Evolutionary conservation across 768 basidiomycete species (phyloP), one percentile per base, ranked within the genome.

Genomic region (Lentinula sp.): DNA sequence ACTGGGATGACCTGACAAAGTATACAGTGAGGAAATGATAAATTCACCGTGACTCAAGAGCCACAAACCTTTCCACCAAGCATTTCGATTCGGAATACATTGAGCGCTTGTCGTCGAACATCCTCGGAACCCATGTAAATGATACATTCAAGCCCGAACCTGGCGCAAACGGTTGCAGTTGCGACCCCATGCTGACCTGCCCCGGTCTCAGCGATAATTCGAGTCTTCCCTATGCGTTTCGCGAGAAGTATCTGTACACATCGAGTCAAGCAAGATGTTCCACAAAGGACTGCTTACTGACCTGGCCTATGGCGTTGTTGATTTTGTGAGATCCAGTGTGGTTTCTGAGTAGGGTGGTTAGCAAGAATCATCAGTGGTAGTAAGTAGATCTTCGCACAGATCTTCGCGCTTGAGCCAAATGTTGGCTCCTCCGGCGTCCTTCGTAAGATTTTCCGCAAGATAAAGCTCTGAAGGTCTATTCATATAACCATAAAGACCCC

Each of bases 261-360:
- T 13, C 6, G 35, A 46, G 42, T 59, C 15, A 63, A 23, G 49
- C 9, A 13, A 37, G 20, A 46, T 15, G n/a, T 43, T 10, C 52
- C n/a, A 12, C 18, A n/a, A 50, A 43, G 36, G 23, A 51, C 52
- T n/a, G 43, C 15, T 28, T 33, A 68, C 78, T 63, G 67, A 86
- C 90, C 81, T 96, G 95, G 39, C 97, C 97, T 62, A 99, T 89
- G 23, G 96, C 96, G 72, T 99, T 99, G 76, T 98, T 98, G 70
- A 99, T 98, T 74, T 98, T 99, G 75, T 99, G 97, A 9, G 95
- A 98, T 15, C 97, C 97, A 0, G 97, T 98, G 71, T 98, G 96
- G 72, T 99, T 99, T 62, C 91, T 93, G 61, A 32, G 9, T 16
- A 16, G 43, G 43, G n/a, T 9, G 7, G 51, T 54, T 61, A 63